These are phyloP conservation scores for Flaveria ramosissima DNA, from an alignment of 129 eudicot genomes.

Conservation along the genomic window DNA sequence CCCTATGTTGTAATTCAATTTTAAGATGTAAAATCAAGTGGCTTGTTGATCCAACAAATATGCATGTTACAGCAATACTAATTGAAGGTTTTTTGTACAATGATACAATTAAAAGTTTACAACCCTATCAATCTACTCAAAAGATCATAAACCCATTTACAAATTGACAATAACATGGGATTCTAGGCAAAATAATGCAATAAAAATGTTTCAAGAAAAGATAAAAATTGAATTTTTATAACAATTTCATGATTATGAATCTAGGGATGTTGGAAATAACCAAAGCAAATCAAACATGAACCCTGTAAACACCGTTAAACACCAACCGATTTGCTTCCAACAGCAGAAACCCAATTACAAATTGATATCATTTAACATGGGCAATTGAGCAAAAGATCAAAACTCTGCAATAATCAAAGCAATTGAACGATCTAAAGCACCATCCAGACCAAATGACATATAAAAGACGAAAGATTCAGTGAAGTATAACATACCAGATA, in stretches of 20 bases:
- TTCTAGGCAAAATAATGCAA: background rate
- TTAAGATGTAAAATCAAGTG: background rate
- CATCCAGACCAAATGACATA: background rate
- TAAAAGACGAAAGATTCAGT: background rate
- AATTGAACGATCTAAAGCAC: constrained; percentile 20
- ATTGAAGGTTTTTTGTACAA: too few relatives aligned
- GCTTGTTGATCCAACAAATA: background rate
- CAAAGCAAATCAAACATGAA: constrained; percentile 4
- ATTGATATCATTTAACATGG: constrained; percentile 1
- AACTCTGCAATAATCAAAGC: constrained; percentile 1
- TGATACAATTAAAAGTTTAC: background rate
- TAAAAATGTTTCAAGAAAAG: background rate
- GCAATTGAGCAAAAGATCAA: background rate
- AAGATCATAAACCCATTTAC: constrained; percentile 25
- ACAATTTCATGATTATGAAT: background rate
- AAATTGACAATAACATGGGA: constrained; percentile 12
- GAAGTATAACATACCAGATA: constrained; percentile 2
- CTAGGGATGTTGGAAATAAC: background rate
- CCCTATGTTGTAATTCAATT: background rate
- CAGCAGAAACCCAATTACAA: constrained; percentile 10
- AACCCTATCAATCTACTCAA: constrained; percentile 14
- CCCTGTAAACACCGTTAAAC: background rate
- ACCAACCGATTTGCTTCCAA: background rate
- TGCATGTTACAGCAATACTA: background rate
- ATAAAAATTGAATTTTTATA: background rate